Evolutionary conservation across 306 rosid genomes (phyloP).

Genomic region (Hylodesmum podocarpum): DNA sequence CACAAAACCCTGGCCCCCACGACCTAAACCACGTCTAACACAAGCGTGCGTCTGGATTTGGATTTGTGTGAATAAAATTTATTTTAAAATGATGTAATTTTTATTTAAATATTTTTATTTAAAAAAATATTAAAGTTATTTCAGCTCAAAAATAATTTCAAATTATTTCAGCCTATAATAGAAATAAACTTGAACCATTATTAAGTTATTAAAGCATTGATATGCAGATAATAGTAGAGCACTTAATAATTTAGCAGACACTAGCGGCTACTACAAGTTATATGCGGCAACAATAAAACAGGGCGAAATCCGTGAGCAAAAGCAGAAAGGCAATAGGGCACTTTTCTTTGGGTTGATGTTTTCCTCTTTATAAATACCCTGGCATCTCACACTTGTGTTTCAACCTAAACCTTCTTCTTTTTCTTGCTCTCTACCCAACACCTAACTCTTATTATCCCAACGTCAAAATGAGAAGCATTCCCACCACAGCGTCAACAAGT

Average conservation of each 20-base stretch:
- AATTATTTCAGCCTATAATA: no score
- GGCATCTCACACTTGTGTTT: background rate
- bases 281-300: slow-evolving; percentile 23
- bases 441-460: background rate
- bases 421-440: slow-evolving; percentile 11
- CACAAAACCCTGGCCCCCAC: background rate
- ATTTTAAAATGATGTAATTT: no score
- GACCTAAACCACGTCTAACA: background rate
- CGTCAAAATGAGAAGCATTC: slow-evolving; percentile 40
- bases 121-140: no score
- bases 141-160: no score
- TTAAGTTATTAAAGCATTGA: no score
- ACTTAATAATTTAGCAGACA: no score
- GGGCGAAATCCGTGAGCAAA: slow-evolving; percentile 48
- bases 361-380: slow-evolving; percentile 49
- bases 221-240: no score
- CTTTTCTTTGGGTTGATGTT: background rate
- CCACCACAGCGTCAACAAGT: slow-evolving; percentile 24
- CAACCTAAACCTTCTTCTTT: slow-evolving; percentile 34
- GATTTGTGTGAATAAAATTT: no score
- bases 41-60: no score
- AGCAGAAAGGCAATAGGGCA: background rate
- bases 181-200: no score
- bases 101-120: no score
- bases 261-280: no score